These are phyloP conservation scores for Solanum aculeatissimum DNA, from an alignment of 305 asterid genomes.

Conservation along the genomic window DNA sequence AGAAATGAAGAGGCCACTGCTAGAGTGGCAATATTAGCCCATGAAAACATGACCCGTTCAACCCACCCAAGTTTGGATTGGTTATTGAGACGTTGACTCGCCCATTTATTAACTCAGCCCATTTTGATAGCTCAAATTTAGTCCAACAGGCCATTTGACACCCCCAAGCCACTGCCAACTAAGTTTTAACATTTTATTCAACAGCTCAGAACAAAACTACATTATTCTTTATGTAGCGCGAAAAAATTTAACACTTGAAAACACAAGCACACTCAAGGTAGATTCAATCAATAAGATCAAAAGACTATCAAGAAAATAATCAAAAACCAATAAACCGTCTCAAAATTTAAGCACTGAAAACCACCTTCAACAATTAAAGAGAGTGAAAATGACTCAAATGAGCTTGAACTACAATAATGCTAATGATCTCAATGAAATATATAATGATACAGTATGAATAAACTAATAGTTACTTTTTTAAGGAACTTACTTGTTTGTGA, in stretches of 20 bases:
- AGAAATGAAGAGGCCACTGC: neutral
- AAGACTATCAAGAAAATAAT: neutral
- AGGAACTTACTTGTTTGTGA: slow-evolving; percentile 70
- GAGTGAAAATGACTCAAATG: neutral
- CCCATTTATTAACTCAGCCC: neutral
- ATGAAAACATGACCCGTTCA: neutral
- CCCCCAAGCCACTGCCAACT: neutral
- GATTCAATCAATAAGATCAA: neutral
- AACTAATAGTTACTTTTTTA: neutral
- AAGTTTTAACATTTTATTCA: neutral
- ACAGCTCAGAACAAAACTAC: neutral
- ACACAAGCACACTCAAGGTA: neutral
- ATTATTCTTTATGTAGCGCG: neutral
- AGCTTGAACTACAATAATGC: neutral
- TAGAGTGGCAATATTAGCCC: neutral
- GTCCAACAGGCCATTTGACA: neutral
- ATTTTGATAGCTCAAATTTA: neutral
- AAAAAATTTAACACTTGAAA: neutral
- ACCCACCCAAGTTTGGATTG: neutral
- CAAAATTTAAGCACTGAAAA: neutral
- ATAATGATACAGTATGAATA: neutral
- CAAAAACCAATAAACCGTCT: neutral
- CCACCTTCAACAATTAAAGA: neutral
- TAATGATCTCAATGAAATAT: neutral
- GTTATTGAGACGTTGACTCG: neutral